Evolutionary conservation across 108 stramenopile species (phyloP).

Genomic region (Nitzschia sp.): DNA sequence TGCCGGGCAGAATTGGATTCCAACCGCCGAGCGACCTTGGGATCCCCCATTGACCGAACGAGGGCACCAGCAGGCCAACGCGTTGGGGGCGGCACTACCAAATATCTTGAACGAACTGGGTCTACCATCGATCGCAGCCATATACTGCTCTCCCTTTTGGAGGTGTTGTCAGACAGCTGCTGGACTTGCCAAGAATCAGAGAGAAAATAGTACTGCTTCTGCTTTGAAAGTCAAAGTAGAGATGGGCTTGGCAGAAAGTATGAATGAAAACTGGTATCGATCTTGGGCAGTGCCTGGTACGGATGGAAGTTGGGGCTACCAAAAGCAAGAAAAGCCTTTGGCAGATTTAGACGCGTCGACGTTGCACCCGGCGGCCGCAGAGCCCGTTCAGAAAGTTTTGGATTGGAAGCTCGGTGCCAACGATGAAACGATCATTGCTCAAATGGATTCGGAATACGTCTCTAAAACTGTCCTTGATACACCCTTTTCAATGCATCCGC

Average conservation of each 20-base stretch:
- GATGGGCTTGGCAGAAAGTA: conserved; percentile 45
- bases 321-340: conserved; percentile 14
- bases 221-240: conserved; percentile 31
- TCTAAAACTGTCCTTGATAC: conserved; percentile 28
- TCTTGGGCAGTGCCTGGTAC: conserved; percentile 45
- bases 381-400: conserved; percentile 30
- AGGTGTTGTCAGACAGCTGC: conserved; percentile 51
- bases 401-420: conserved; percentile 16
- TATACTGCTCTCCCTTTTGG: conserved; percentile 48
- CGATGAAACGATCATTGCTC: conserved; percentile 5
- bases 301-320: conserved; percentile 55
- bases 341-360: conserved; percentile 11
- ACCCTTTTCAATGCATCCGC: conserved; percentile 32
- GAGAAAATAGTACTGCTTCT: too few species aligned
- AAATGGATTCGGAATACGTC: conserved; percentile 31
- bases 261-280: conserved; percentile 55
- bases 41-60: conserved; percentile 50
- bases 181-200: conserved; percentile 6
- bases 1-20: conserved; percentile 45
- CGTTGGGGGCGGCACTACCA: conserved; percentile 31
- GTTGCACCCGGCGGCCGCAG: conserved; percentile 22
- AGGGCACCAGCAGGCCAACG: conserved; percentile 30
- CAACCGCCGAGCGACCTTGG: conserved; percentile 42
- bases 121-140: conserved; percentile 33
- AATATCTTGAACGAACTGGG: conserved; percentile 16